Evolutionary conservation across 1,139 yeast species (phyloP), one percentile per base, ranked within the genome.

Genomic region (Yamadazyma triangularis): DNA sequence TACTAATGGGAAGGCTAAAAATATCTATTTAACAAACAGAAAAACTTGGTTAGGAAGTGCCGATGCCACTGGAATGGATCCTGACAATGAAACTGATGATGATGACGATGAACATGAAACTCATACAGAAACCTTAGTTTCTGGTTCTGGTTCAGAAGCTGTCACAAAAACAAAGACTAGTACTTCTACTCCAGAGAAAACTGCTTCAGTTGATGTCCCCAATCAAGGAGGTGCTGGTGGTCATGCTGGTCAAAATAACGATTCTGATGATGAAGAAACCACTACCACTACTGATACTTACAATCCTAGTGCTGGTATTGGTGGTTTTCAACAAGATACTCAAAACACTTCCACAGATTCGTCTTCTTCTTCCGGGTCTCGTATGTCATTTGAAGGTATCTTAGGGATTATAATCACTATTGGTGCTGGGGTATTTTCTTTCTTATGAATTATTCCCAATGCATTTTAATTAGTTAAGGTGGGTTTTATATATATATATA

Each of bases 11-110:
- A 43, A 56, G 25, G 60, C 62, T 26, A 53, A 58, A 10, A 59
- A 73, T 44, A 58, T 87, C 33, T 64, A 64, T 44, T 62, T 87
- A 47, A 73, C 88, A 25, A 73, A 79, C 48, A 75, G 73, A 31
- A 63, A 64, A 44, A 73, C 86, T 9, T 63, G 75, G 56, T 58
- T 87, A 33, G 84, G 78, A 13, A 68, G 73, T 26, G 53, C 58
- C 15, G 77, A 73, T 27, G 85, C 82, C 15, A 66, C 78, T 23
- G 95, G 95, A 11, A 63, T 76, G 34, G 71, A 83, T 53, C 78
- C 81, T 27, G 60, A 69, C 36, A 63, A 65, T 40, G 60, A 59
- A 6, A 24, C 13, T 13, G 47, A 44, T 23, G 33, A 33, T 13
- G 41, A 36, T n/a, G 44, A 23, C 19, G 47, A 27, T 14, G 39